Evolutionary conservation across 768 basidiomycete genomes (phyloP).

Genomic region (Tylopilus sp.): DNA sequence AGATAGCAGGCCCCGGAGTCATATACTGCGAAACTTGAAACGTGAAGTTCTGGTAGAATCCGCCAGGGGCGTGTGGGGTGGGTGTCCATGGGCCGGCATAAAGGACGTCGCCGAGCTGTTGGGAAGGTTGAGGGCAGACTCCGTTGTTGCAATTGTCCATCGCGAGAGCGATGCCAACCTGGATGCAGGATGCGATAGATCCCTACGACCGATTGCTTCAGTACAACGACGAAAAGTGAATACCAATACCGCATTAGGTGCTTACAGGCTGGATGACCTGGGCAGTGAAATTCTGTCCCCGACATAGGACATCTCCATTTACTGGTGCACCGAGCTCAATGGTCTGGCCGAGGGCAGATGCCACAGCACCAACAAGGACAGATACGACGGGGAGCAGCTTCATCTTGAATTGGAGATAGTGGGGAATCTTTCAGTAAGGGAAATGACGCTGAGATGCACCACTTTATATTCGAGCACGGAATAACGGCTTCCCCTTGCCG

Average conservation of each 20-base stretch:
- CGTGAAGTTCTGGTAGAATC: constrained; percentile 30
- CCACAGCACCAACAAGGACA: not conserved
- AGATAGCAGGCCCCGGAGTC: constrained; percentile 22
- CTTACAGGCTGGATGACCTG: constrained; percentile 25
- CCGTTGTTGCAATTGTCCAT: constrained; percentile 19
- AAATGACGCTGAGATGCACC: not conserved
- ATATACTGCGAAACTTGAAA: constrained; percentile 10
- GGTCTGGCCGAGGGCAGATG: constrained; percentile 24
- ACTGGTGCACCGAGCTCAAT: constrained; percentile 25
- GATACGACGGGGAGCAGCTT: constrained; percentile 7
- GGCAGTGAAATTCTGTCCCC: constrained; percentile 19
- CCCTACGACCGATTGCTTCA: constrained; percentile 1
- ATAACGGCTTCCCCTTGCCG: no score
- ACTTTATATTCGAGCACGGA: constrained; percentile 9
- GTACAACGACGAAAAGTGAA: not conserved
- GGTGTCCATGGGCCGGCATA: constrained; percentile 31
- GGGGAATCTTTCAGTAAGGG: not conserved
- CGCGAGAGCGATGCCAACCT: constrained; percentile 32
- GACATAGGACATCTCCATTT: constrained; percentile 15
- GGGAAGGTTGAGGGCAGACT: constrained; percentile 20
- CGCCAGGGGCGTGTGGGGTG: constrained; percentile 11
- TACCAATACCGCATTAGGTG: not conserved
- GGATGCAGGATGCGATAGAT: constrained; percentile 18
- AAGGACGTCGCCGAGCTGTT: constrained; percentile 23
- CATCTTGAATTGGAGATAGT: constrained; percentile 12